phyloP scores from a whole-genome alignment of 495 filamentous ascomycete species.

The Rhypophila decipiens region DNA sequence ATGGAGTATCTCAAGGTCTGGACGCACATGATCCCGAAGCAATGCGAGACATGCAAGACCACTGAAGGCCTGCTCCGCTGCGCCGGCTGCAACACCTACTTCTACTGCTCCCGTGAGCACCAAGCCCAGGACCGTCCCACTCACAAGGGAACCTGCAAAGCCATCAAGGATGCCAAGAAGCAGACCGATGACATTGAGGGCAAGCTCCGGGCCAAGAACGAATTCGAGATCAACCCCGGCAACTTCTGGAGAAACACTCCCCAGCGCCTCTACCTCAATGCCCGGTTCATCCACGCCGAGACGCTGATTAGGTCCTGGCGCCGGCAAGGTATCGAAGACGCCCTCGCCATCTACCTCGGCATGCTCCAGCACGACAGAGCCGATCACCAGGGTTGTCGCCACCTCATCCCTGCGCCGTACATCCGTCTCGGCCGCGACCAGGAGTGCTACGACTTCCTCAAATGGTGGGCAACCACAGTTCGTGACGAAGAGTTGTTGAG shows the following conservation, averaged over 20 bases:
- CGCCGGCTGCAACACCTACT: conserved; percentile 30
- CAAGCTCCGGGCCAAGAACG: conserved; percentile 14
- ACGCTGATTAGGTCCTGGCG: conserved; percentile 27
- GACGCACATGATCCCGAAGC: conserved; percentile 13
- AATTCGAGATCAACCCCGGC: conserved; percentile 17
- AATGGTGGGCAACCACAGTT: conserved; percentile 33
- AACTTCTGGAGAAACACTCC: conserved; percentile 32
- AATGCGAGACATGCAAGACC: conserved; percentile 14
- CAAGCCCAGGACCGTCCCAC: conserved; percentile 25
- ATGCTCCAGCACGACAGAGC: conserved; percentile 32
- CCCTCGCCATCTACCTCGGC: conserved; percentile 29
- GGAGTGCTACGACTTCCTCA: conserved; percentile 51
- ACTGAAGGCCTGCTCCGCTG: conserved; percentile 18
- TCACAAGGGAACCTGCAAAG: conserved; percentile 40
- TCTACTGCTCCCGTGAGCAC: conserved; percentile 41
- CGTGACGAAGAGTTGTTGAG: too few relatives aligned
- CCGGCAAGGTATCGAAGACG: conserved; percentile 27
- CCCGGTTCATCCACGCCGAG: conserved; percentile 19
- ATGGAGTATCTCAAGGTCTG: too few relatives aligned
- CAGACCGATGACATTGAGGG: conserved; percentile 21
- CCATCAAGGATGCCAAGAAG: conserved; percentile 19
- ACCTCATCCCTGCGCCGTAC: conserved; percentile 33
- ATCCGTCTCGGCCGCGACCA: conserved; percentile 46
- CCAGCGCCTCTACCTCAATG: conserved; percentile 41
- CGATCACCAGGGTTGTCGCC: conserved; percentile 42